These are phyloP conservation scores for Calocybe gambosa DNA, from an alignment of 1,284 basidiomycete genomes.

Conservation along the genomic window DNA sequence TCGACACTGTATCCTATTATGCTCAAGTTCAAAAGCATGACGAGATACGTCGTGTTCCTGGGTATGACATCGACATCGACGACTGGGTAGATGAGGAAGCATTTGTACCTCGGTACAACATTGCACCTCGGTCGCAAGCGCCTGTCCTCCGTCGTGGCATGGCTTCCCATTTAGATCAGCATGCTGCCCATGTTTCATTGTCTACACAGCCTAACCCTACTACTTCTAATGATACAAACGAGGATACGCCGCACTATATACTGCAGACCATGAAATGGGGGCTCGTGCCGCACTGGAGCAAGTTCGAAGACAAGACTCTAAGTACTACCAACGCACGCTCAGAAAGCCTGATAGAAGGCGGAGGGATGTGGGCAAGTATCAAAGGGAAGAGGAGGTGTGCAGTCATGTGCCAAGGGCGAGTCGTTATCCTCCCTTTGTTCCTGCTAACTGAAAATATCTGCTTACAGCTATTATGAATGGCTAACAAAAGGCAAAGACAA, in stretches of 20 bases:
- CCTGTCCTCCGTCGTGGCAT: slow-evolving; percentile 51
- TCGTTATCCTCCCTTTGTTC: slow-evolving; percentile 7
- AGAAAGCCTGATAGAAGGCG: slow-evolving; percentile 72
- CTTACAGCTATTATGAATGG: slow-evolving; percentile 85
- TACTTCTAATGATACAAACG: not conserved
- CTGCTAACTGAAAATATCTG: not conserved
- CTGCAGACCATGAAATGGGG: slow-evolving; percentile 89
- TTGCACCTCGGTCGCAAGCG: slow-evolving; percentile 65
- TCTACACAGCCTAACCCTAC: not conserved
- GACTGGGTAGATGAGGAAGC: slow-evolving; percentile 60
- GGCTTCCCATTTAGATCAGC: slow-evolving; percentile 10
- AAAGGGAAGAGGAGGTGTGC: slow-evolving; percentile 78
- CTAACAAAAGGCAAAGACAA: slow-evolving; percentile 74
- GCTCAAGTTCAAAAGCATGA: slow-evolving; percentile 18
- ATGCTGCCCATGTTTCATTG: not conserved
- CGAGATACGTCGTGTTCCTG: slow-evolving; percentile 26
- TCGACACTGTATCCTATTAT: not conserved
- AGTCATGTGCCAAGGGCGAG: slow-evolving; percentile 74
- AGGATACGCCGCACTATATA: slow-evolving; percentile 23
- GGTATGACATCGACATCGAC: slow-evolving; percentile 33
- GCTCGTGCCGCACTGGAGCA: slow-evolving; percentile 80
- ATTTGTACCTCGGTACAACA: slow-evolving; percentile 60
- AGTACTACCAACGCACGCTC: slow-evolving; percentile 88
- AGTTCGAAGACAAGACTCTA: slow-evolving; percentile 61
- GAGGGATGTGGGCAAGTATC: slow-evolving; percentile 78